Evolutionary conservation across 164 flowering plant genomes (phyloP).

Genomic region (Buxus sempervirens): DNA sequence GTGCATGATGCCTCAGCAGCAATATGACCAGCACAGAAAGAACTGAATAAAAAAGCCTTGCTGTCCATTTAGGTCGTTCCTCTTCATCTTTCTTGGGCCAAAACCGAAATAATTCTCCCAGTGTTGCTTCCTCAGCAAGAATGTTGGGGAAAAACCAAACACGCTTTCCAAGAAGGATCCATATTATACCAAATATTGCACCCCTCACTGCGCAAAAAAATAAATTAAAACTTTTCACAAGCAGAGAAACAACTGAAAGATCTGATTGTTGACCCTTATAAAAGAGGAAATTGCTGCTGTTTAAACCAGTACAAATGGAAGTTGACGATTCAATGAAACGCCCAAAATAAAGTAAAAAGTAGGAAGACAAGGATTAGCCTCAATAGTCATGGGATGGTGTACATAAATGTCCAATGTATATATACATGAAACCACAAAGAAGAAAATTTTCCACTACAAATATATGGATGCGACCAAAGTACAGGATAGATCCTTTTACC

Average conservation of each 20-base stretch:
- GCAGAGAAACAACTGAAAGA: neutral
- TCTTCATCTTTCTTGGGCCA: constrained; percentile 98
- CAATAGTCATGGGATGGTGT: too few relatives aligned
- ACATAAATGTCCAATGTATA: neutral
- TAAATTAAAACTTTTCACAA: constrained; percentile 2
- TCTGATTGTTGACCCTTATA: too few relatives aligned
- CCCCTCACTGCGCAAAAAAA: constrained; percentile 81
- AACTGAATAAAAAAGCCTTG: constrained; percentile 69
- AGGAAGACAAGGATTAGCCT: neutral
- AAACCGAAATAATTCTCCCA: constrained; percentile 82
- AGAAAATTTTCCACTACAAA: too few relatives aligned
- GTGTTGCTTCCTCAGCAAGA: constrained; percentile 96
- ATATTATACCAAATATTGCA: constrained; percentile 63
- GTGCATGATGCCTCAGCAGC: constrained; percentile 88
- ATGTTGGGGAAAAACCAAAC: constrained; percentile 97
- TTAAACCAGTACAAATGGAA: too few relatives aligned
- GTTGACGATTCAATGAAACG: too few relatives aligned
- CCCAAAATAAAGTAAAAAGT: neutral
- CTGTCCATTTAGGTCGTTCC: constrained; percentile 92
- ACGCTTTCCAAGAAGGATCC: constrained; percentile 81
- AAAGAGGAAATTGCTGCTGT: neutral
- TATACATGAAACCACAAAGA: neutral
- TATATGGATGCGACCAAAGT: too few relatives aligned
- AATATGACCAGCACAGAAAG: constrained; percentile 61
- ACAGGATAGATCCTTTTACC: too few relatives aligned